Evolutionary conservation across 2,329 filamentous ascomycete species (phyloP).

Genomic region (Botrytis porri): DNA sequence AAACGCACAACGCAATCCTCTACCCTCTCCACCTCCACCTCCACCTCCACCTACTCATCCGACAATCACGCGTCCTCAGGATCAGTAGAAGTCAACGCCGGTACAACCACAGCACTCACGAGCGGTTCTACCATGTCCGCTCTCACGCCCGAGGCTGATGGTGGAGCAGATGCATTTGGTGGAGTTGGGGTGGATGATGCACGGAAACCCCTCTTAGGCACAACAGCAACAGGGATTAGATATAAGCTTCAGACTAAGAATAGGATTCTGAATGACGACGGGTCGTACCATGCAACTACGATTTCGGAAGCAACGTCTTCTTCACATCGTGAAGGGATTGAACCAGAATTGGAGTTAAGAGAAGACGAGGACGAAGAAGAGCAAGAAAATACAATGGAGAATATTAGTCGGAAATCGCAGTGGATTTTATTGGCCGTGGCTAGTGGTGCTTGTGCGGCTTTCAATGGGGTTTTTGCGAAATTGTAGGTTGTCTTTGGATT

Average conservation of each 20-base stretch:
- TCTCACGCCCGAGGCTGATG: constrained; percentile 1
- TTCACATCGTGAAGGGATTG: constrained; percentile 5
- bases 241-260: background rate
- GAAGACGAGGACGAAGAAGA: background rate
- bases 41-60: background rate
- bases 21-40: background rate
- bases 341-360: constrained; percentile 11
- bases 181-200: constrained; percentile 19
- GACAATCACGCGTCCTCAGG: background rate
- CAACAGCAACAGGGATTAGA: constrained; percentile 14
- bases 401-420: constrained; percentile 43
- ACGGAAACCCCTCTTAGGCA: constrained; percentile 22
- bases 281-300: background rate
- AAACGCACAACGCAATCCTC: constrained; percentile 15
- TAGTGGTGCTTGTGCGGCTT: constrained; percentile 74
- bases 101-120: background rate
- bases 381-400: constrained; percentile 31
- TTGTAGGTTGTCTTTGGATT: constrained; percentile 51
- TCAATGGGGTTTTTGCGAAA: constrained; percentile 74
- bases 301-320: background rate
- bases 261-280: constrained; percentile 4
- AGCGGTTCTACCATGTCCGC: constrained; percentile 6
- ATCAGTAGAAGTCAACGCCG: background rate
- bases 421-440: constrained; percentile 70
- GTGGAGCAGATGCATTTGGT: background rate